phyloP scores from a whole-genome alignment of 2,329 filamentous ascomycete species.

The Beauveria caledonica region DNA sequence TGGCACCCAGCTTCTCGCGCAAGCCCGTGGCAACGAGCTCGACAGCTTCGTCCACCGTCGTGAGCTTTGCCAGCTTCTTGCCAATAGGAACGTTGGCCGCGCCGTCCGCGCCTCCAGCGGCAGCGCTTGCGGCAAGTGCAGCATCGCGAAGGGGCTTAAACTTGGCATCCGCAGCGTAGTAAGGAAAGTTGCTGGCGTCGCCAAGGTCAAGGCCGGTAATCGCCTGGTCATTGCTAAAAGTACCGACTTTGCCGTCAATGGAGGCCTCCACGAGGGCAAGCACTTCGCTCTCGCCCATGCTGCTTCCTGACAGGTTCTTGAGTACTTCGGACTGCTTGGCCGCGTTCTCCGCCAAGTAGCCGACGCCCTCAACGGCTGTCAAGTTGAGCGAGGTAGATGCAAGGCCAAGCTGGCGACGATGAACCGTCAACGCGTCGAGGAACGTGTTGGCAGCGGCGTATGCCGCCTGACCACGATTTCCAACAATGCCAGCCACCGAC shows the following conservation, averaged over 20 bases:
- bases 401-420: slow-evolving; percentile 31
- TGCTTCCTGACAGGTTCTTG: slow-evolving; percentile 37
- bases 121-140: slow-evolving; percentile 22
- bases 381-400: slow-evolving; percentile 43
- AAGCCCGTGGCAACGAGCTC: slow-evolving; percentile 19
- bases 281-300: slow-evolving; percentile 46
- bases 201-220: slow-evolving; percentile 46
- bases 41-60: slow-evolving; percentile 16
- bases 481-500: slow-evolving; percentile 42
- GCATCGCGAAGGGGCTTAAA: slow-evolving; percentile 40
- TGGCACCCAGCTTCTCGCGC: slow-evolving; percentile 27
- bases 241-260: slow-evolving; percentile 35
- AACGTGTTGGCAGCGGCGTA: slow-evolving; percentile 45
- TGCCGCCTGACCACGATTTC: slow-evolving; percentile 43
- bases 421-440: slow-evolving; percentile 33
- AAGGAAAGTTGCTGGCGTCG: slow-evolving; percentile 36
- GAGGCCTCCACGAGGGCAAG: slow-evolving; percentile 44
- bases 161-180: slow-evolving; percentile 47
- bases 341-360: slow-evolving; percentile 41
- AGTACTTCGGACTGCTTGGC: slow-evolving; percentile 37
- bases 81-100: slow-evolving; percentile 13
- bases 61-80: slow-evolving; percentile 14
- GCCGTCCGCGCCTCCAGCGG: slow-evolving; percentile 1
- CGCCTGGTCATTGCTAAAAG: slow-evolving; percentile 38
- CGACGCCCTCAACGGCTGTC: slow-evolving; percentile 41